Conservation (phyloP, 164 flowering plant species). For the Dillenia suffruticosa region DNA sequence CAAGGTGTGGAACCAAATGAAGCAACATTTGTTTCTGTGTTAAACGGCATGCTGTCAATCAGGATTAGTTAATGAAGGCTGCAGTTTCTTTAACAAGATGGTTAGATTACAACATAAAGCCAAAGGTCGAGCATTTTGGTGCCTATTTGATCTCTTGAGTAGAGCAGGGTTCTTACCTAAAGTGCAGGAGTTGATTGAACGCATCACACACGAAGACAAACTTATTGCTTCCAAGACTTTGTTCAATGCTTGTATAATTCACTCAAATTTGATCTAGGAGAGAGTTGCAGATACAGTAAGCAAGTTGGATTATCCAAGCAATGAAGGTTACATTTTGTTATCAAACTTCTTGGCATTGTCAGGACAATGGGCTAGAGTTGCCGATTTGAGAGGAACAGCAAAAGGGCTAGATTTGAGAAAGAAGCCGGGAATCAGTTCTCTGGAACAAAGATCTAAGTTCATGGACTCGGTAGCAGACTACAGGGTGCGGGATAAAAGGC, state of each 20-base stretch:
- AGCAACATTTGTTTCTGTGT: conserved; percentile 30
- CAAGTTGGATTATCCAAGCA: conserved; percentile 13
- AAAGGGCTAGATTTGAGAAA: conserved; percentile 16
- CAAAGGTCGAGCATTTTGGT: conserved; percentile 27
- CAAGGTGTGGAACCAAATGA: conserved; percentile 23
- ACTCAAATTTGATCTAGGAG: conserved; percentile 19
- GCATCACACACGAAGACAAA: conserved; percentile 14
- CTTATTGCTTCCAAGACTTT: conserved; percentile 23
- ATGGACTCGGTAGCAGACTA: too few relatives aligned
- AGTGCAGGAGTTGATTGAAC: conserved; percentile 21
- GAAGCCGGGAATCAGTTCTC: conserved; percentile 18
- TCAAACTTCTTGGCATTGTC: conserved; percentile 28
- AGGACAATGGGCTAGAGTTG: conserved; percentile 25
- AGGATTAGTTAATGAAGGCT: conserved; percentile 23
- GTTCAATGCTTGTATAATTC: conserved; percentile 27
- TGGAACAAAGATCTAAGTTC: background rate
- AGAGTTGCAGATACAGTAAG: conserved; percentile 20
- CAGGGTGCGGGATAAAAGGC: conserved; percentile 1
- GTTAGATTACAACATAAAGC: conserved; percentile 13
- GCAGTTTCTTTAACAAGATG: conserved; percentile 22
- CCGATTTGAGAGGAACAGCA: conserved; percentile 16
- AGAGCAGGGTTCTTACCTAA: conserved; percentile 23
- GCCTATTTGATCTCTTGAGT: conserved; percentile 23
- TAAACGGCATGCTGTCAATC: conserved; percentile 27
- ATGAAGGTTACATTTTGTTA: conserved; percentile 16